A percentile compares a stretch with the other conserved stretches of the same genome.
phyloP scores from a whole-genome alignment of 2,329 filamentous ascomycete species.

The Scedosporium boydii region DNA sequence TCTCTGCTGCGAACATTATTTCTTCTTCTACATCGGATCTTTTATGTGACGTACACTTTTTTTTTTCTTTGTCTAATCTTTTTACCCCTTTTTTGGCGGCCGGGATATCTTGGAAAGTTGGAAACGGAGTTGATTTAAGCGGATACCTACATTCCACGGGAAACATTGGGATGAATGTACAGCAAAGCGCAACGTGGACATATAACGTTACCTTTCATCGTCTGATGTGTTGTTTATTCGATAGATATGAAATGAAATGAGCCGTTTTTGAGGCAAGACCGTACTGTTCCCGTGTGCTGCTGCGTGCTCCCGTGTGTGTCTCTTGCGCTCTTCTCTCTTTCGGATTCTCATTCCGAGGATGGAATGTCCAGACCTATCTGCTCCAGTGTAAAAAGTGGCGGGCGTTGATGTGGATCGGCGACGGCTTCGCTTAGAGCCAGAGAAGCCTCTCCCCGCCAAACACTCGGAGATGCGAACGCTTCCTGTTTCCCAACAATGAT shows the following conservation, averaged over 20 bases:
- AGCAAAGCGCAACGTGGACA: neutral
- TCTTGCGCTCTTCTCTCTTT: no score
- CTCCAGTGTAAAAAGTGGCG: no score
- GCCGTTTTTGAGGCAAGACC: neutral
- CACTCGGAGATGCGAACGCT: no score
- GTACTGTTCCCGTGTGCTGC: neutral
- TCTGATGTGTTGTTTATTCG: neutral
- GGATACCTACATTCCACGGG: neutral
- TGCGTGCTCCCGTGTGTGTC: neutral
- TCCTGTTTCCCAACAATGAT: no score
- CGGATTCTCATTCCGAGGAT: no score
- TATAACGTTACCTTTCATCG: neutral
- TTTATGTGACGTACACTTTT: neutral
- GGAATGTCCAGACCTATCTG: no score
- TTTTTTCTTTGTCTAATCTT: neutral
- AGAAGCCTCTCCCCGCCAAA: no score
- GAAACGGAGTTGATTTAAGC: slow-evolving; percentile 2
- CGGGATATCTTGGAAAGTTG: slow-evolving; percentile 3
- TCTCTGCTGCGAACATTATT: neutral
- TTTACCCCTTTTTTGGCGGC: slow-evolving; percentile 1
- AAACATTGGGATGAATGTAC: neutral
- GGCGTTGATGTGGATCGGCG: no score
- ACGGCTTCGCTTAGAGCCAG: no score
- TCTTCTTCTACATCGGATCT: neutral
- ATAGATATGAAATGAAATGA: slow-evolving; percentile 5